phyloP scores from a whole-genome alignment of 2,329 filamentous ascomycete species.

The Pseudomassariella vexata region DNA sequence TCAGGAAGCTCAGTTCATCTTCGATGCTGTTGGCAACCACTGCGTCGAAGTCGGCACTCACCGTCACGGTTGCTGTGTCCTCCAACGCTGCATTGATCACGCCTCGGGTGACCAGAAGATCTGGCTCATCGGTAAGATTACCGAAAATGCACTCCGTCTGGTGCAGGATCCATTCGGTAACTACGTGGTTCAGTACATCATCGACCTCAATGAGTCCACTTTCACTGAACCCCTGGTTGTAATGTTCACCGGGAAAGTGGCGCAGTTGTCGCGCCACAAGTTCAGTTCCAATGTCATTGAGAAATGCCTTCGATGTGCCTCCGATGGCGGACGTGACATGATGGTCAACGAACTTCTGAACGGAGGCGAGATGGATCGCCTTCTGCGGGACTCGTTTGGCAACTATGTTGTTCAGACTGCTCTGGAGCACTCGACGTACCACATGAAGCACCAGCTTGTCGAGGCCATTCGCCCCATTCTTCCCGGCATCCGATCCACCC shows the following conservation, averaged over 20 bases:
- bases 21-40: conserved; percentile 81
- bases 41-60: conserved; percentile 93
- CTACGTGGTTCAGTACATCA: conserved; percentile 97
- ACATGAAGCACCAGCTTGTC: conserved; percentile 69
- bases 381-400: conserved; percentile 87
- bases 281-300: conserved; percentile 99
- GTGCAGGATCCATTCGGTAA: conserved; percentile 98
- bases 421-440: conserved; percentile 72
- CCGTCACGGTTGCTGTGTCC: conserved; percentile 93
- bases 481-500: conserved; percentile 79
- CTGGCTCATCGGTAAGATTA: conserved; percentile 82
- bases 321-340: conserved; percentile 66
- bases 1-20: conserved; percentile 89
- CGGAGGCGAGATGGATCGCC: conserved; percentile 74
- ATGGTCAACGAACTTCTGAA: conserved; percentile 78
- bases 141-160: conserved; percentile 76
- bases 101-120: conserved; percentile 85
- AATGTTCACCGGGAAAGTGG: conserved; percentile 71
- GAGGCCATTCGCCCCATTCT: conserved; percentile 82
- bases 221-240: conserved; percentile 87
- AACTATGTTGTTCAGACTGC: conserved; percentile 99
- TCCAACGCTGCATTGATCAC: conserved; percentile 97
- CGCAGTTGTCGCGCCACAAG: conserved; percentile 80
- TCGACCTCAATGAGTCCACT: conserved; percentile 80
- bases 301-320: conserved; percentile 85